phyloP scores from a whole-genome alignment of 306 rosid species.

The peach (Prunus persica) region DNA sequence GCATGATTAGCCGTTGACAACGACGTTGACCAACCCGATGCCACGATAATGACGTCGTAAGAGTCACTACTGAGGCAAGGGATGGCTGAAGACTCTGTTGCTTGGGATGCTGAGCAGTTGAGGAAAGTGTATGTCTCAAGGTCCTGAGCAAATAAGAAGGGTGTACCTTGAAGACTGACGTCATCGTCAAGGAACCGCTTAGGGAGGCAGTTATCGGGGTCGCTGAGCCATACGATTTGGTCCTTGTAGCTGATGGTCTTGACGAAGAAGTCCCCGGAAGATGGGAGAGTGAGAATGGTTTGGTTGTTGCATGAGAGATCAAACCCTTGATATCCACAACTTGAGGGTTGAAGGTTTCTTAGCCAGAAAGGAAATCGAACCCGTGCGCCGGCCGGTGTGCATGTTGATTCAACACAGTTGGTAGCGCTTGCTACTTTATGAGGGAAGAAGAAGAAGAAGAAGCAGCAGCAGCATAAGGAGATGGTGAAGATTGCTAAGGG shows the following conservation, averaged over 20 bases:
- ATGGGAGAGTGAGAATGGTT: not conserved
- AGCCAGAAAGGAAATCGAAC: slow-evolving; percentile 24
- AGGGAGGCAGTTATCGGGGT: slow-evolving; percentile 10
- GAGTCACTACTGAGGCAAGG: not conserved
- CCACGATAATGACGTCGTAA: not conserved
- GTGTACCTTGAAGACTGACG: not conserved
- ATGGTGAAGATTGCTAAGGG: not conserved
- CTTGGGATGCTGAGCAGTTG: slow-evolving; percentile 22
- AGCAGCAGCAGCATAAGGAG: not conserved
- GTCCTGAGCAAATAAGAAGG: not conserved
- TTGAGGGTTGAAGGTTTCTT: not conserved
- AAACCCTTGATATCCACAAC: slow-evolving; percentile 9
- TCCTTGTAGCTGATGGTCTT: not conserved
- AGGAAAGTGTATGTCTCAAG: slow-evolving; percentile 29
- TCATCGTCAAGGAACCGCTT: not conserved
- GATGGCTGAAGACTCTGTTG: not conserved
- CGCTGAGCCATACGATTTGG: slow-evolving; percentile 10
- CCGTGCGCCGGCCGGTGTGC: not conserved
- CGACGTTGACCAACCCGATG: not conserved
- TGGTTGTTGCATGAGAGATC: slow-evolving; percentile 17
- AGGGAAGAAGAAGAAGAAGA: not conserved
- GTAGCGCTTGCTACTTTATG: not conserved
- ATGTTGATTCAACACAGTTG: not conserved
- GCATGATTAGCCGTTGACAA: not conserved
- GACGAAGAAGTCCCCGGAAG: slow-evolving; percentile 13